Conservation (phyloP, 495 filamentous ascomycete species). For the Aspergillus panamensis region DNA sequence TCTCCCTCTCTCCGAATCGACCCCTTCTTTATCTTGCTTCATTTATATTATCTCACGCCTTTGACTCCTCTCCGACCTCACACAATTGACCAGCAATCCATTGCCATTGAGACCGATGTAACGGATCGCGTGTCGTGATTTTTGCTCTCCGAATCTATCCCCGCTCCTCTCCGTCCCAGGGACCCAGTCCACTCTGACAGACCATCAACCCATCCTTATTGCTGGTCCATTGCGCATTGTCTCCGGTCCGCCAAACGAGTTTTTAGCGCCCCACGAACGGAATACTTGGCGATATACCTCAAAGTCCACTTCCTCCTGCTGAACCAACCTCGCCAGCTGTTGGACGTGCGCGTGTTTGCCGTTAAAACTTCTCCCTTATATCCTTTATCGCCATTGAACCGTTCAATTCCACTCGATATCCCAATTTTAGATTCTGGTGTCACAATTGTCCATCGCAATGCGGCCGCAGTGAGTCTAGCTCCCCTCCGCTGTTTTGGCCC, state of each 20-base stretch:
- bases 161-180: constrained; percentile 21
- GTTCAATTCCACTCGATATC: constrained; percentile 1
- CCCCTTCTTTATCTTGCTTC: constrained; percentile 12
- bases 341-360: not conserved
- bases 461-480: constrained; percentile 48
- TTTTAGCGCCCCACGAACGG: not conserved
- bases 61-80: not conserved
- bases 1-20: constrained; percentile 11
- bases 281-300: constrained; percentile 1
- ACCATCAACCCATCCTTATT: constrained; percentile 5
- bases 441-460: constrained; percentile 36
- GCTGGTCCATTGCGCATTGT: constrained; percentile 15
- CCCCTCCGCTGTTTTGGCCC: constrained; percentile 1
- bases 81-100: constrained; percentile 18
- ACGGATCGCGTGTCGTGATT: constrained; percentile 34
- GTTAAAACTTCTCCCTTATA: not conserved
- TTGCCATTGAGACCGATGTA: constrained; percentile 36
- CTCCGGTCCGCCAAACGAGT: constrained; percentile 5
- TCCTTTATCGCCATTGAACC: constrained; percentile 6
- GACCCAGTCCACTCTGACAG: constrained; percentile 16
- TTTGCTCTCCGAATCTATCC: constrained; percentile 29
- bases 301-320: not conserved
- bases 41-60: constrained; percentile 9
- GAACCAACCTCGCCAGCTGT: not conserved
- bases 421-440: constrained; percentile 11